Evolutionary conservation across 108 stramenopile genomes (phyloP).

Genomic region (Cyclotella sp.): DNA sequence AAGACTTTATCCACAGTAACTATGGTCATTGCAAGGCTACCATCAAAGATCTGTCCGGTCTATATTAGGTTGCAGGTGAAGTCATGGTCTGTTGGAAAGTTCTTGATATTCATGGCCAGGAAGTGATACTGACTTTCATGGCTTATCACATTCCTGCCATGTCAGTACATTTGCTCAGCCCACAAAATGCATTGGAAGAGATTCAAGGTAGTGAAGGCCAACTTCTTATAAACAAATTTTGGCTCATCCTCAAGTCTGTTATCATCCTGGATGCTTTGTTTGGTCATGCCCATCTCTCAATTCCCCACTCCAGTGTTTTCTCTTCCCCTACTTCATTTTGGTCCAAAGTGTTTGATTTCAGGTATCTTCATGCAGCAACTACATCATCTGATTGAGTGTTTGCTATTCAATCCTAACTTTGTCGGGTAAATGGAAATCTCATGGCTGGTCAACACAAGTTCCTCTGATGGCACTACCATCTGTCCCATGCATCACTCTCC

Average conservation of each 20-base stretch:
- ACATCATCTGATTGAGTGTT: neutral
- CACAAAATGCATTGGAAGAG: too few relatives aligned
- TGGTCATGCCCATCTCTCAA: too few relatives aligned
- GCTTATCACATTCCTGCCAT: too few relatives aligned
- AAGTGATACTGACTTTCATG: too few relatives aligned
- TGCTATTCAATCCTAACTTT: neutral
- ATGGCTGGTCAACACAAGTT: neutral
- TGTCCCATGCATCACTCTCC: slow-evolving; percentile 5
- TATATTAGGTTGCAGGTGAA: neutral
- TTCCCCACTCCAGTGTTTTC: too few relatives aligned
- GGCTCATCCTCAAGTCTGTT: too few relatives aligned
- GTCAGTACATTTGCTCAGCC: too few relatives aligned
- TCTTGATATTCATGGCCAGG: neutral
- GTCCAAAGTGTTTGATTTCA: too few relatives aligned
- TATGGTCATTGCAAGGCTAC: neutral
- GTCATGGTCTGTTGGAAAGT: neutral
- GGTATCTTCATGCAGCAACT: neutral
- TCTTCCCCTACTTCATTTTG: too few relatives aligned
- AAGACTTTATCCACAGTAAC: neutral
- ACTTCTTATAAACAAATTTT: too few relatives aligned
- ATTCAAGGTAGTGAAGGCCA: too few relatives aligned
- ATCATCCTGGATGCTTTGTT: too few relatives aligned
- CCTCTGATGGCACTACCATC: slow-evolving; percentile 8
- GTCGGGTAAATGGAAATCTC: neutral
- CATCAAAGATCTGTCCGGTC: neutral